Evolutionary conservation across 1,139 yeast species (phyloP), one percentile per base, ranked within the genome.

Genomic region (Candida pseudocylindracea): DNA sequence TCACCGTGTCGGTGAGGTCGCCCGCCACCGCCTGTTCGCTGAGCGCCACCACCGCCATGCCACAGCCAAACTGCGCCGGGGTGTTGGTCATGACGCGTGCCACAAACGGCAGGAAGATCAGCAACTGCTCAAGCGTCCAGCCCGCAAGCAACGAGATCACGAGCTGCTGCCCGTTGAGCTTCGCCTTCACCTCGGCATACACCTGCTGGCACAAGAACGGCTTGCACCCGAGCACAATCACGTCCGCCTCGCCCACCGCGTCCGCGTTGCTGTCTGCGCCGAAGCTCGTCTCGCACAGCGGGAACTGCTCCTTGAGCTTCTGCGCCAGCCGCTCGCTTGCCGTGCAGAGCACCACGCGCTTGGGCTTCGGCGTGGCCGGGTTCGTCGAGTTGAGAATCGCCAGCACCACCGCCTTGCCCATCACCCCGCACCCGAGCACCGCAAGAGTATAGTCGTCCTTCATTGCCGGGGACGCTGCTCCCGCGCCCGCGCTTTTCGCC

Each of bases 11-110:
- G 10, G 26, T 3, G 38, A 70, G 49, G 8, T 60, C 57, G 37
- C 59, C 60, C 43, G 69, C 67, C 34, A 62, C 51, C 7, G 42
- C 47, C 10, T 9, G 26, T 34, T 62, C 56, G n/a, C 79, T 60
- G 41, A 74, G 71, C 3, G 88, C 67, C 20, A 88, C 72, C 20
- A 81, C 85, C 8, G 96, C 94, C 64, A 91, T 81, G 33, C 96
- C 98, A 45, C 73, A 69, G 7, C 95, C 94, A 50, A 60, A 73
- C 50, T 74, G 78, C 30, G 95, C 92, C 4, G 98, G 96, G 0
- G 98, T 88, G 53, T 88, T 88, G 37, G 98, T 88, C 93, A 91
- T 85, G n/a, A 91, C 93, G 41, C 93, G 69, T 32, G 92, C 81
- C 32, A 85, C 72, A 34, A 60, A 55, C 5, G 57, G 49, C 7